These are phyloP conservation scores for Alternaria hordeiaustralica DNA, from an alignment of 2,329 filamentous ascomycete genomes.

Conservation along the genomic window DNA sequence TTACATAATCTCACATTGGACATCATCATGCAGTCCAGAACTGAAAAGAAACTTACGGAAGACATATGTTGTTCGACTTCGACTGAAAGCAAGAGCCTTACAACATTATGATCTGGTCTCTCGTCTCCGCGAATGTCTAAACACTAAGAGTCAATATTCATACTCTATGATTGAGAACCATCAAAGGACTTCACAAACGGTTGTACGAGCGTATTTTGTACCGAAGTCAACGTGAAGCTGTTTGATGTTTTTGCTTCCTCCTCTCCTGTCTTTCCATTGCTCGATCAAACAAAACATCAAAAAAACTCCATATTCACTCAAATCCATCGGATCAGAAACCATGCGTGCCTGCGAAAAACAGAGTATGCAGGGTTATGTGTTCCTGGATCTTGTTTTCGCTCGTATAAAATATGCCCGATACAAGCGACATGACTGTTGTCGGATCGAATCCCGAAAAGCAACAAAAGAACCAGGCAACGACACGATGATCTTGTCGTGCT, in stretches of 20 bases:
- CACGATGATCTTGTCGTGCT: too few species aligned
- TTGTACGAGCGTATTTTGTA: too few species aligned
- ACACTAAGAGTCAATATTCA: background rate
- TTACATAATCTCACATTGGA: background rate
- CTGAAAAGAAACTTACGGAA: accelerated
- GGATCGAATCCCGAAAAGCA: background rate
- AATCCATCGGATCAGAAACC: too few species aligned
- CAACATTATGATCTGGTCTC: background rate
- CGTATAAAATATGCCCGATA: background rate
- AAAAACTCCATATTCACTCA: background rate
- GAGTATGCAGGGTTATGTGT: too few species aligned
- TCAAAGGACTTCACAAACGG: too few species aligned
- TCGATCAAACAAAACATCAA: background rate
- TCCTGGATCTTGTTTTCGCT: background rate
- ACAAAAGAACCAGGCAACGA: too few species aligned
- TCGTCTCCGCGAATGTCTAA: background rate
- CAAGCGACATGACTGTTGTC: too few species aligned
- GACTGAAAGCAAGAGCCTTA: background rate
- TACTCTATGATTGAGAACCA: background rate
- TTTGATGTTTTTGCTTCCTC: too few species aligned
- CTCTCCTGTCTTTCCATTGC: accelerated
- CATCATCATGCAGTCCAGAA: background rate
- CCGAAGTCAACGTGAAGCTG: too few species aligned
- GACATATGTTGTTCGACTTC: background rate
- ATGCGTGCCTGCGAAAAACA: background rate